Percentiles rank a stretch among this genome's conserved stretches.
Conservation (phyloP, 495 filamentous ascomycete species). For the Penicilliopsis zonata region DNA sequence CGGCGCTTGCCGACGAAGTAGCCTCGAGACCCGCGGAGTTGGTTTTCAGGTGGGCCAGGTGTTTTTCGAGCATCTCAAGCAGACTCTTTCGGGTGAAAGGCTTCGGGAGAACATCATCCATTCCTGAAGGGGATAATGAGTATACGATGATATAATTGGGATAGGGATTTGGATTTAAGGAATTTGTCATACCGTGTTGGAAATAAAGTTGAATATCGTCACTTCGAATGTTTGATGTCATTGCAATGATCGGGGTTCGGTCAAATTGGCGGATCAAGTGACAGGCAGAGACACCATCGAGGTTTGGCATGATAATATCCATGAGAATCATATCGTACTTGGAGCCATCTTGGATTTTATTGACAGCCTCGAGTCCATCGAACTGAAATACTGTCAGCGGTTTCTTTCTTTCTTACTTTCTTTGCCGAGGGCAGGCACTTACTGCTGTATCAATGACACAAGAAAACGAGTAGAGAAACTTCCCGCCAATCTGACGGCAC, state of each 20-base stretch:
- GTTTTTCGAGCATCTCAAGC: constrained; percentile 79
- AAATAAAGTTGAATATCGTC: constrained; percentile 98
- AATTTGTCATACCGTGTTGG: constrained; percentile 65
- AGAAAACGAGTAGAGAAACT: constrained; percentile 80
- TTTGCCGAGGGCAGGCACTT: constrained; percentile 50
- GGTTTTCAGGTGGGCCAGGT: constrained; percentile 67
- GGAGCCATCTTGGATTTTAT: constrained; percentile 70
- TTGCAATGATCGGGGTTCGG: constrained; percentile 84
- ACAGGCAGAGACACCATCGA: constrained; percentile 91
- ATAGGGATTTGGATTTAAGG: constrained; percentile 1
- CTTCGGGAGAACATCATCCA: constrained; percentile 96
- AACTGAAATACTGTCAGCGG: constrained; percentile 38
- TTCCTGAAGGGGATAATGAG: constrained; percentile 47
- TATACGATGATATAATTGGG: not conserved
- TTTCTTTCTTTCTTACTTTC: not conserved
- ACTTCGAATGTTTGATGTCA: constrained; percentile 96
- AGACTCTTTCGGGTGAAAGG: constrained; percentile 96
- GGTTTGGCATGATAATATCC: constrained; percentile 98
- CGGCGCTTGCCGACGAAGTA: constrained; percentile 32
- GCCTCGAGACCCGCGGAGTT: constrained; percentile 44
- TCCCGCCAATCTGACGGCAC: constrained; percentile 85
- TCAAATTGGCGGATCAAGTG: constrained; percentile 84
- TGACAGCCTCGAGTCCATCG: constrained; percentile 86
- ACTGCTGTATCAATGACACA: constrained; percentile 88
- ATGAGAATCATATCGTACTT: constrained; percentile 93